Evolutionary conservation across 169 alveolate genomes (phyloP), one percentile per base, ranked within the genome.

Genomic region (Cryptosporidium ryanae): DNA sequence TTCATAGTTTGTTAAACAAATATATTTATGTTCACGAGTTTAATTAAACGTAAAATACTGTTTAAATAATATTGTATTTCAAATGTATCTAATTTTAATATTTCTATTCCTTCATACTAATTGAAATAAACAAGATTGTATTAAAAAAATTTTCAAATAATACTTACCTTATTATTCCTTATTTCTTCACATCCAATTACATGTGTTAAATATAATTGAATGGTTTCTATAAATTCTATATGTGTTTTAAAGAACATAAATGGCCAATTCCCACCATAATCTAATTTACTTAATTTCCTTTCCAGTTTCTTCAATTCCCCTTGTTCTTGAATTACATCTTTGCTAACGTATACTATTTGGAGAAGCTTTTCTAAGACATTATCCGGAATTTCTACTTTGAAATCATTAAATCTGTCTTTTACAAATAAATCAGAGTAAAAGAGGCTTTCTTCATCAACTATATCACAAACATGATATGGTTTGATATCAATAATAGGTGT

Each of bases 401-500:
- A 50, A 1, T 17, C 31, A 3, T 32, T 64, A 13, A 29, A 49
- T 8, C 13, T 25, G 18, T 54, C 52, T 21, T 48, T 50, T 0
- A 34, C 7, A 12, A 44, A 66, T 65, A 64, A 68, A 27, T 52
- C 21, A 4, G 83, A 66, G 50, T 46, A 68, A 17, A 29, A 5
- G 12, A 68, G 27, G 13, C 31, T 27, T 52, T 52, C 65, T 3
- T n/a, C 52, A 32, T 25, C 54, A 25, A 68, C 38, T 7, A 54
- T 29, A 32, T 68, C 83, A 52, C 83, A 68, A 29, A 68, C 27
- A 68, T 93, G 96, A 83, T 93, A 94, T 27, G 97, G 96, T 34
- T 93, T 94, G 18, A 93, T 91, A 82, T 93, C 96, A 43, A 94
- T 66, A 31, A 94, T 91, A 1, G 96, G 95, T 17, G 97, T 93